A percentile compares a stretch with the other conserved stretches of the same genome.
phyloP scores from a whole-genome alignment of 768 basidiomycete species.

The Rossbeevera mucosa region DNA sequence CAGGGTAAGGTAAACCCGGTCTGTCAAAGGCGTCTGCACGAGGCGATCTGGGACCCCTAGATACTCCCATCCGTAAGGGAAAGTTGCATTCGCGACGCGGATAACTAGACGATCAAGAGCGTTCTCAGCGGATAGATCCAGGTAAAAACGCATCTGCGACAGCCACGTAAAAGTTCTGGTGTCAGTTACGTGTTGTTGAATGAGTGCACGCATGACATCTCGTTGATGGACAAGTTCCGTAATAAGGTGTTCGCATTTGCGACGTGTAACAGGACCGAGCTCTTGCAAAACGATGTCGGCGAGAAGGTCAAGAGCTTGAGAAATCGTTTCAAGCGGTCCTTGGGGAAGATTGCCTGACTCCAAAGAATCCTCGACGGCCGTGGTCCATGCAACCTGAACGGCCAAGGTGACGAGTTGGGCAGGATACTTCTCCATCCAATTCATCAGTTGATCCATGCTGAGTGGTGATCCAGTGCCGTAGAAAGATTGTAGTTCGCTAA shows the following conservation, averaged over 20 bases:
- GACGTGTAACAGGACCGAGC: constrained; percentile 82
- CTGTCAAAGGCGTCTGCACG: constrained; percentile 96
- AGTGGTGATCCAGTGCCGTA: constrained; percentile 64
- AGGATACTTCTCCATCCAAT: constrained; percentile 92
- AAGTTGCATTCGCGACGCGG: constrained; percentile 83
- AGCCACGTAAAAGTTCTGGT: constrained; percentile 84
- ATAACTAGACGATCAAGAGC: constrained; percentile 79
- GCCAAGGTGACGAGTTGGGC: constrained; percentile 97
- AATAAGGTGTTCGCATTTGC: constrained; percentile 98
- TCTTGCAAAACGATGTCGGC: constrained; percentile 95
- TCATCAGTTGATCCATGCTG: constrained; percentile 64
- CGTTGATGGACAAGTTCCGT: constrained; percentile 98
- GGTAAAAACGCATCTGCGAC: constrained; percentile 98
- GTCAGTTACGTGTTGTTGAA: constrained; percentile 59
- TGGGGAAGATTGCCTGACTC: constrained; percentile 54
- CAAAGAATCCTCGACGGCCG: constrained; percentile 69
- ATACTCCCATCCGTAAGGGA: constrained; percentile 99
- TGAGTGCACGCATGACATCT: constrained; percentile 83
- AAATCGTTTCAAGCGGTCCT: constrained; percentile 65
- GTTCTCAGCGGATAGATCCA: constrained; percentile 64
- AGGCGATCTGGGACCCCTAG: constrained; percentile 94
- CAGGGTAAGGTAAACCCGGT: constrained; percentile 92
- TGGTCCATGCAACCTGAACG: constrained; percentile 92
- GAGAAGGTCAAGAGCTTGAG: constrained; percentile 86
- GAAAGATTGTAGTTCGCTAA: constrained; percentile 74